Conservation (phyloP, 2,329 filamentous ascomycete genomes). For the Colletotrichum sojae region DNA sequence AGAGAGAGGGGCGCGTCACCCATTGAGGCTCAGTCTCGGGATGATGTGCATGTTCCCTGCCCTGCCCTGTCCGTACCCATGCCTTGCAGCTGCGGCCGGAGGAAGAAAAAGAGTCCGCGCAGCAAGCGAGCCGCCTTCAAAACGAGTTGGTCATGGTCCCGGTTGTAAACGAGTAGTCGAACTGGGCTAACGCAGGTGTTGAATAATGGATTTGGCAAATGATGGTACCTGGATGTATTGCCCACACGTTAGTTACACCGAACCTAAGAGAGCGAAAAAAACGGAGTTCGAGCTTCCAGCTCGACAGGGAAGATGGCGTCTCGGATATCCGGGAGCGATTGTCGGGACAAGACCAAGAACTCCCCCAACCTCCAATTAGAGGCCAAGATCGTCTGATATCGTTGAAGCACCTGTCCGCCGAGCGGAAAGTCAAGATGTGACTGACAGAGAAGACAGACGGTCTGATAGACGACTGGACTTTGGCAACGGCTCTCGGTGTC, state of each 20-base stretch:
- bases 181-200: too few species aligned
- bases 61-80: background rate
- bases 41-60: constrained; percentile 38
- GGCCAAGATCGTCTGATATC: background rate
- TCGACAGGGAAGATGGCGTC: constrained; percentile 17
- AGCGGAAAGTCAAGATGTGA: too few species aligned
- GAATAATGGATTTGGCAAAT: too few species aligned
- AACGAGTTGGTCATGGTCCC: background rate
- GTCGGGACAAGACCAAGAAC: background rate
- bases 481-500: background rate
- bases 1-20: constrained; percentile 30
- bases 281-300: constrained; percentile 2
- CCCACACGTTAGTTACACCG: too few species aligned
- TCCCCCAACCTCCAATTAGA: background rate
- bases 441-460: background rate
- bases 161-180: too few species aligned
- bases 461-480: background rate
- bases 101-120: background rate
- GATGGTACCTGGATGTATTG: too few species aligned
- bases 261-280: too few species aligned
- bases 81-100: constrained; percentile 19
- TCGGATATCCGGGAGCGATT: background rate
- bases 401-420: background rate
- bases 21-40: constrained; percentile 39
- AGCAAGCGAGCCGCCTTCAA: background rate